These are phyloP conservation scores for Naegleria lovaniensis DNA, from an alignment of 208 protist genomes.

Conservation along the genomic window DNA sequence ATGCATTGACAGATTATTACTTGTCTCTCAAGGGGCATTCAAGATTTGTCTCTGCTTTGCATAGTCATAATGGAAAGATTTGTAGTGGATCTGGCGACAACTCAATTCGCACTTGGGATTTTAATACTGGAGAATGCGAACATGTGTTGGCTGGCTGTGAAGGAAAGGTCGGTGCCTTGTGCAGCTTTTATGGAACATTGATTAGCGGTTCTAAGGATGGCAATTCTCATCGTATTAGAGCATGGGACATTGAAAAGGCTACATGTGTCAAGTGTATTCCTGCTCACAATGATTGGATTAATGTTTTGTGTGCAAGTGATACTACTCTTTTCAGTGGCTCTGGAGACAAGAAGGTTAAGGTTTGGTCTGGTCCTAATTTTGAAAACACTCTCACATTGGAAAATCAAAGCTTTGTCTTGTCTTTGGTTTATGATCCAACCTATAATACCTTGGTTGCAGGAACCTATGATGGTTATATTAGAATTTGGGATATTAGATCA, in stretches of 20 bases:
- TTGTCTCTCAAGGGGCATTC: background rate
- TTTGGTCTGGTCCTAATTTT: constrained; percentile 58
- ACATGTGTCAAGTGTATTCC: background rate
- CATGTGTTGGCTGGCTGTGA: constrained; percentile 2
- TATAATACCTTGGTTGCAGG: background rate
- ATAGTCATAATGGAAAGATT: background rate
- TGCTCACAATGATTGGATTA: constrained; percentile 34
- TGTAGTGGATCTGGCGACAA: constrained; percentile 3
- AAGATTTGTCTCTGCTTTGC: constrained; percentile 1
- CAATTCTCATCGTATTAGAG: background rate
- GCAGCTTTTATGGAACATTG: background rate
- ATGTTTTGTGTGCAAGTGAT: constrained; percentile 53
- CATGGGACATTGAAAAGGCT: background rate
- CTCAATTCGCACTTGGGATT: constrained; percentile 9
- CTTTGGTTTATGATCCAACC: background rate
- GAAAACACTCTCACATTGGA: constrained; percentile 18
- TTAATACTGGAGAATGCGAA: constrained; percentile 4
- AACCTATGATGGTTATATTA: constrained; percentile 16
- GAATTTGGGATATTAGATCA: background rate
- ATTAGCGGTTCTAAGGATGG: constrained; percentile 1
- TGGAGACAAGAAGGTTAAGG: background rate
- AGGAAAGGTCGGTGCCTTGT: constrained; percentile 18
- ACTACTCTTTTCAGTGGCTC: constrained; percentile 15
- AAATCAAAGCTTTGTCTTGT: background rate
- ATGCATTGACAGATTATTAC: background rate